phyloP scores from a whole-genome alignment of 306 rosid species.

The Psophocarpus tetragonolobus region DNA sequence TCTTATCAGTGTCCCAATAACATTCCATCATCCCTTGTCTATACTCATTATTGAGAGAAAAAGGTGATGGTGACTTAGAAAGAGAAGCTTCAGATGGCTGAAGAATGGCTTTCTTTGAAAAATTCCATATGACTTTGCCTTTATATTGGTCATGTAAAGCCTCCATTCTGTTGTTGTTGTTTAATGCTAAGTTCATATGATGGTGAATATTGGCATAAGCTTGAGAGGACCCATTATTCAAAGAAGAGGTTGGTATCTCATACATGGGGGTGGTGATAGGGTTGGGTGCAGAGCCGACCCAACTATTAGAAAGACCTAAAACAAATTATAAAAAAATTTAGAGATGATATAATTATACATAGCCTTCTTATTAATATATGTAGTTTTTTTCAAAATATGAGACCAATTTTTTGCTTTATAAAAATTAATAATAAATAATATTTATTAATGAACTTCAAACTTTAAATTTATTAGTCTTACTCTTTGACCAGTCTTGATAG shows the following conservation, averaged over 20 bases:
- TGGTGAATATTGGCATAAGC: background rate
- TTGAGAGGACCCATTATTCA: background rate
- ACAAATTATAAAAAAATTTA: too few relatives aligned
- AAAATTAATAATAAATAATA: too few relatives aligned
- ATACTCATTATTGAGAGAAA: background rate
- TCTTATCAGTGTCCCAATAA: background rate
- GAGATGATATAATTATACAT: too few relatives aligned
- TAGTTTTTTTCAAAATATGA: too few relatives aligned
- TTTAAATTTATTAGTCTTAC: too few relatives aligned
- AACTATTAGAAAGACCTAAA: too few relatives aligned
- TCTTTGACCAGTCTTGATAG: too few relatives aligned
- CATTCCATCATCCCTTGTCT: background rate
- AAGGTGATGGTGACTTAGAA: background rate
- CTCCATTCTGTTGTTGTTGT: background rate
- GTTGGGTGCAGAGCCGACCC: too few relatives aligned
- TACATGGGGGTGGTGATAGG: background rate
- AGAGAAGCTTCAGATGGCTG: background rate
- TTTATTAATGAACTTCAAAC: too few relatives aligned
- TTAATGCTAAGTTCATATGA: background rate
- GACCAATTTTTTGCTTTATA: too few relatives aligned
- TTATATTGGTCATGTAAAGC: background rate
- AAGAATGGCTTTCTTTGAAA: background rate
- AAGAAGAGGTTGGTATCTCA: background rate
- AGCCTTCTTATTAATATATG: too few relatives aligned
- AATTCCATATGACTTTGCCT: slow-evolving; percentile 2